Conservation (phyloP, 148 eudicot genomes). For the Rhododendron kiyosumense region DNA sequence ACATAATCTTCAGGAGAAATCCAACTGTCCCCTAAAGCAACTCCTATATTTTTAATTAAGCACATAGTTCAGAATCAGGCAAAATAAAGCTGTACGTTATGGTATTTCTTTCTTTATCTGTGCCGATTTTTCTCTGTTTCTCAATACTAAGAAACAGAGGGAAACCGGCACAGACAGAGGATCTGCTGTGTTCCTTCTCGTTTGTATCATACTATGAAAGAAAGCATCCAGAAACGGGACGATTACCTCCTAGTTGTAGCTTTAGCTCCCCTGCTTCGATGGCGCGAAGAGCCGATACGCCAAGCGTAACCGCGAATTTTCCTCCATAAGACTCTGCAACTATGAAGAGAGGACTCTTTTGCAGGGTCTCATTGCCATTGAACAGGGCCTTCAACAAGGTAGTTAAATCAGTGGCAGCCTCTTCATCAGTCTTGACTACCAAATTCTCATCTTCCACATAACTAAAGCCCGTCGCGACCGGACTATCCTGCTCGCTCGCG, state of each 20-base stretch:
- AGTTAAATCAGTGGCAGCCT: constrained; percentile 10
- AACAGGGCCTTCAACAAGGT: constrained; percentile 10
- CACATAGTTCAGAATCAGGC: background rate
- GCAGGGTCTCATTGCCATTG: constrained; percentile 8
- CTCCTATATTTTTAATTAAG: background rate
- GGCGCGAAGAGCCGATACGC: background rate
- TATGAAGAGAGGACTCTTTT: constrained; percentile 12
- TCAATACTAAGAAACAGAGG: no score
- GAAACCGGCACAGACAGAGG: no score
- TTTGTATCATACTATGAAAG: background rate
- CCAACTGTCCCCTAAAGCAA: constrained; percentile 14
- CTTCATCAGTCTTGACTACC: constrained; percentile 5
- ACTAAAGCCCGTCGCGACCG: constrained; percentile 12
- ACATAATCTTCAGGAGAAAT: constrained; percentile 15
- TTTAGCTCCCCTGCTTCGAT: constrained; percentile 11
- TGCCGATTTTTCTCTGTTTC: no score
- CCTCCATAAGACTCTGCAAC: constrained; percentile 16
- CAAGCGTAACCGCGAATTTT: constrained; percentile 10
- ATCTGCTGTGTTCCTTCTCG: no score
- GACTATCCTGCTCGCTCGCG: constrained; percentile 1
- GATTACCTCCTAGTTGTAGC: constrained; percentile 10
- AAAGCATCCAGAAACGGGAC: background rate
- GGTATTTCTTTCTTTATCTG: background rate
- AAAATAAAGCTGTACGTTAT: background rate
- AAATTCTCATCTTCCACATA: constrained; percentile 16